A percentile compares a stretch with the other conserved stretches of the same genome.
Evolutionary conservation across 148 eudicot species (phyloP).

Genomic region (Fagopyrum esculentum): DNA sequence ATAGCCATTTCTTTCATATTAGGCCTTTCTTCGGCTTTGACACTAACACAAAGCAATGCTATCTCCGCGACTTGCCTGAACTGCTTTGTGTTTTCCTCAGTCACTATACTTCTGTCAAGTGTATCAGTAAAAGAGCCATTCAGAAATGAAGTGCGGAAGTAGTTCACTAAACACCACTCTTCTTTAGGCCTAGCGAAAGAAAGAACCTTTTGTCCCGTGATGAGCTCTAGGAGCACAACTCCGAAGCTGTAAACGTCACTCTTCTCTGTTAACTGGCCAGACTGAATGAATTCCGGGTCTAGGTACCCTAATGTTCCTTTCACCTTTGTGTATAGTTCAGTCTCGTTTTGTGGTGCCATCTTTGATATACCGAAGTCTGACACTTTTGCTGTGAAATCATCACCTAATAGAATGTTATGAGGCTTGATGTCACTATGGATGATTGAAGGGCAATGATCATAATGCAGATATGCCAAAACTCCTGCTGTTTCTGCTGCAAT

Average conservation of each 20-base stretch:
- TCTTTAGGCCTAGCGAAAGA: not conserved
- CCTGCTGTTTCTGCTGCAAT: constrained; percentile 27
- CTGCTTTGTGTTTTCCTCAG: not conserved
- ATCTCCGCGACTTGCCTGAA: constrained; percentile 9
- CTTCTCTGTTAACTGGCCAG: constrained; percentile 4
- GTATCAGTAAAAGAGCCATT: not conserved
- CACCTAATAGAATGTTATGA: constrained; percentile 11
- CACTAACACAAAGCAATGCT: constrained; percentile 8
- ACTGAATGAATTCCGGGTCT: constrained; percentile 17
- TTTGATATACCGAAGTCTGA: constrained; percentile 13
- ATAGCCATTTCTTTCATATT: constrained; percentile 17
- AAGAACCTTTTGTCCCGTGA: constrained; percentile 2
- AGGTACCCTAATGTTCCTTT: constrained; percentile 16
- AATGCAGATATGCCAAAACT: constrained; percentile 27
- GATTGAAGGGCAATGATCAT: constrained; percentile 17
- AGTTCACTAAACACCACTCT: not conserved
- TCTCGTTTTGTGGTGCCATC: constrained; percentile 3
- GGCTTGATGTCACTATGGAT: constrained; percentile 17
- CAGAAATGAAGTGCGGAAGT: not conserved
- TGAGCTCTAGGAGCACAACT: constrained; percentile 6
- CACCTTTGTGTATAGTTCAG: constrained; percentile 8
- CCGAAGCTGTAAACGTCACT: constrained; percentile 18
- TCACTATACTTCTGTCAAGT: not conserved
- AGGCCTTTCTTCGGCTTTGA: constrained; percentile 15
- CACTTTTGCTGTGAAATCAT: constrained; percentile 5